Conservation (phyloP, 208 protist genomes). For the Sergeia podlipaevii region DNA sequence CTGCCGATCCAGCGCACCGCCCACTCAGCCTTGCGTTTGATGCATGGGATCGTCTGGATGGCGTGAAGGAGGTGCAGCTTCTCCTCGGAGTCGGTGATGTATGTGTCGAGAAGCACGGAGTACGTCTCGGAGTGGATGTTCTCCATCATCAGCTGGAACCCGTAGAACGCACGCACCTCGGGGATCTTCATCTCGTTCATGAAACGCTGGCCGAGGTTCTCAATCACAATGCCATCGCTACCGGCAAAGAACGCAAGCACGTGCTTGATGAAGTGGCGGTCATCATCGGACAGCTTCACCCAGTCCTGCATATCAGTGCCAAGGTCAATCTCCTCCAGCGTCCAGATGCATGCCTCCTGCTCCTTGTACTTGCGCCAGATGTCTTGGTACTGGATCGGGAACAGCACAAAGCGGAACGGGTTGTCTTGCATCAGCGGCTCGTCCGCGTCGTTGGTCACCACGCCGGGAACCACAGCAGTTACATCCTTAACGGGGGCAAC, state of each 20-base stretch:
- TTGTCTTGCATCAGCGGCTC: constrained; percentile 97
- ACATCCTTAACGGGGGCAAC: too few relatives aligned
- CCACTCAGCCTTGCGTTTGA: constrained; percentile 99
- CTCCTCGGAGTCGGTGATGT: constrained; percentile 94
- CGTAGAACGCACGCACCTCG: constrained; percentile 98
- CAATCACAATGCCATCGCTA: constrained; percentile 98
- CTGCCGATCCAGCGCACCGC: constrained; percentile 91
- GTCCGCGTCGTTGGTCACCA: constrained; percentile 21
- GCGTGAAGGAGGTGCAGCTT: constrained; percentile 95
- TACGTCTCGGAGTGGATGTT: constrained; percentile 98
- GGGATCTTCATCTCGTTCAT: constrained; percentile 98
- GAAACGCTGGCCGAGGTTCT: constrained; percentile 97
- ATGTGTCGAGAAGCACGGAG: constrained; percentile 94
- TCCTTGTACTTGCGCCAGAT: constrained; percentile 99
- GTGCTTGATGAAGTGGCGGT: constrained; percentile 98
- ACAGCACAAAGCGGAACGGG: constrained; percentile 96
- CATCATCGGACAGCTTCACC: constrained; percentile 93
- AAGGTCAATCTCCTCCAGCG: constrained; percentile 98
- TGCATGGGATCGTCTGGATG: constrained; percentile 96
- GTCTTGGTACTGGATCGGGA: constrained; percentile 97
- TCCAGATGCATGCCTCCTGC: constrained; percentile 97
- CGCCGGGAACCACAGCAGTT: too few relatives aligned
- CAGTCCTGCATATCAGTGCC: constrained; percentile 94
- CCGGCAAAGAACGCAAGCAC: constrained; percentile 99
- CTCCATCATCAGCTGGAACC: constrained; percentile 99